These are phyloP conservation scores for Tylopilus sp. DNA, from an alignment of 1,284 basidiomycete species.

Conservation along the genomic window DNA sequence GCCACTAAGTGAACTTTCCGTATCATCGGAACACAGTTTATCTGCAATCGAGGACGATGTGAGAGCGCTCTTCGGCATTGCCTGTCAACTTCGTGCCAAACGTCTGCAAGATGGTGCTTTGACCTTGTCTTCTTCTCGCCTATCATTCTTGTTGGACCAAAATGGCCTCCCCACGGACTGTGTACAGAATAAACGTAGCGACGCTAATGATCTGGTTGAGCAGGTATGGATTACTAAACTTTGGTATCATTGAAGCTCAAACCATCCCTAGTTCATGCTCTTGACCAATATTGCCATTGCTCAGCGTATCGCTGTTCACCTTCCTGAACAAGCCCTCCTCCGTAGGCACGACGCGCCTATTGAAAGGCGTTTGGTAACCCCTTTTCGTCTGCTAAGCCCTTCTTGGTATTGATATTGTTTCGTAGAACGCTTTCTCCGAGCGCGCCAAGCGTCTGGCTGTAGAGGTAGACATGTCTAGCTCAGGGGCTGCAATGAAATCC, in stretches of 20 bases:
- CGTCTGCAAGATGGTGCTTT: conserved; percentile 85
- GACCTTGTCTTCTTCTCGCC: conserved; percentile 64
- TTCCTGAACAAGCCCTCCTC: conserved; percentile 93
- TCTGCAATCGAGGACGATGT: conserved; percentile 76
- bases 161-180: conserved; percentile 84
- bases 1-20: conserved; percentile 48
- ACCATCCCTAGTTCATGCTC: conserved; percentile 77
- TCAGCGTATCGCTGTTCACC: conserved; percentile 87
- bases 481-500: conserved; percentile 82
- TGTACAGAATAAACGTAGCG: conserved; percentile 55
- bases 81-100: conserved; percentile 68
- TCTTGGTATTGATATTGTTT: conserved; percentile 10
- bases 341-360: conserved; percentile 92
- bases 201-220: conserved; percentile 83
- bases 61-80: conserved; percentile 62
- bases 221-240: conserved; percentile 53
- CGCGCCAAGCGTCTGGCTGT: conserved; percentile 83
- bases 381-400: not conserved
- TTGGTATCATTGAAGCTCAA: conserved; percentile 3
- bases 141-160: conserved; percentile 82
- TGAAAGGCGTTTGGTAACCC: conserved; percentile 78
- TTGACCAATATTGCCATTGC: conserved; percentile 89
- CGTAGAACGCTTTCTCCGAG: conserved; percentile 69
- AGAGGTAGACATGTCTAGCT: conserved; percentile 75
- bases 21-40: conserved; percentile 55